Evolutionary conservation across 441 rosid genomes (phyloP).

Genomic region (Erodium chrysanthum): DNA sequence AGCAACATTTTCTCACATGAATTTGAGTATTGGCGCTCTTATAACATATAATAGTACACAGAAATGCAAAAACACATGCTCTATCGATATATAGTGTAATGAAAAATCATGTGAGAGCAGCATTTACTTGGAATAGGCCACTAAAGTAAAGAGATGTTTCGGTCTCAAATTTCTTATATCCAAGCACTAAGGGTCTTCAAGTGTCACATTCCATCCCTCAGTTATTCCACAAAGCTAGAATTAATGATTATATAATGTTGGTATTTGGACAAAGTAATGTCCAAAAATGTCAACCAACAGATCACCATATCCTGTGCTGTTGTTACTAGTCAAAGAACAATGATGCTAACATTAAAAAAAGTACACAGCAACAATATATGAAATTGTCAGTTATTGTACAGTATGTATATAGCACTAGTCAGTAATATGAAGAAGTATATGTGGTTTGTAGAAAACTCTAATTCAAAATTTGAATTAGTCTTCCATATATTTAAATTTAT

Average conservation of each 20-base stretch:
- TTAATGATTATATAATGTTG: constrained; percentile 16
- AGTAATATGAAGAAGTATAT: constrained; percentile 12
- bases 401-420: background rate
- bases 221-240: constrained; percentile 25
- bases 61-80: constrained; percentile 7
- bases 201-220: constrained; percentile 21
- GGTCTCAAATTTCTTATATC: constrained; percentile 13
- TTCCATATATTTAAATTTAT: too few species aligned
- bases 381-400: background rate
- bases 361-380: constrained; percentile 1
- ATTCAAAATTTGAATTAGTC: too few species aligned
- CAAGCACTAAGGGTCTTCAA: constrained; percentile 6
- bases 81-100: constrained; percentile 20
- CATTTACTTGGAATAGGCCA: background rate
- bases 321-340: constrained; percentile 21
- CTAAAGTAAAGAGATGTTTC: constrained; percentile 8
- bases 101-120: too few species aligned
- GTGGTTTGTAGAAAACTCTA: too few species aligned
- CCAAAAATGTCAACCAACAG: constrained; percentile 12
- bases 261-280: constrained; percentile 23
- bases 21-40: constrained; percentile 15
- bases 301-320: constrained; percentile 17
- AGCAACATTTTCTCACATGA: constrained; percentile 20
- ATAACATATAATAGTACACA: constrained; percentile 17
- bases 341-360: constrained; percentile 19